Percentiles rank a stretch among this genome's conserved stretches.
These are phyloP conservation scores for Leptographium galeiforme DNA, from an alignment of 2,329 filamentous ascomycete species.

Conservation along the genomic window DNA sequence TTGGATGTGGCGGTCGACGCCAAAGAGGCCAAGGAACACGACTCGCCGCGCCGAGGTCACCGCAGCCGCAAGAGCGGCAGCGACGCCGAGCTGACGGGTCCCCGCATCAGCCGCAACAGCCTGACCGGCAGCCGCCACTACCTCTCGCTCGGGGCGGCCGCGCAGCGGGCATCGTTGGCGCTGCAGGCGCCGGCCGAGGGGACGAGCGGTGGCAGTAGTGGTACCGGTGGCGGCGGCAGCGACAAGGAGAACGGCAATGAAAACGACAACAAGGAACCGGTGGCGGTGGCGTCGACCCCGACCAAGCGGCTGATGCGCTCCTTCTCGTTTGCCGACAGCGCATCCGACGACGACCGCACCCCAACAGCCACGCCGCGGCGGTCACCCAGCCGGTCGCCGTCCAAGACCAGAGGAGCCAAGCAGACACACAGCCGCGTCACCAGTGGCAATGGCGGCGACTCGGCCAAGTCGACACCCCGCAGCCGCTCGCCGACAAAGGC, in stretches of 20 bases:
- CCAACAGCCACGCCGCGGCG: background rate
- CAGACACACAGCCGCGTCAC: background rate
- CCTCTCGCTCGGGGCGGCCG: slow-evolving; percentile 5
- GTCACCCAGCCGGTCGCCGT: background rate
- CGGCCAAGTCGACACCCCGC: background rate
- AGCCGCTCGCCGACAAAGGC: slow-evolving; percentile 10
- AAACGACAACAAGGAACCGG: background rate
- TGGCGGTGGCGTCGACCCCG: background rate
- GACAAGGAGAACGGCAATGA: slow-evolving; percentile 3
- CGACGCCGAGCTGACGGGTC: slow-evolving; percentile 4
- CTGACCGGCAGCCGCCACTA: slow-evolving; percentile 10
- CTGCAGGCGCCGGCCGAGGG: background rate
- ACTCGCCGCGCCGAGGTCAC: background rate
- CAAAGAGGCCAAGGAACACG: background rate
- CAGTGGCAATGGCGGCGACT: background rate
- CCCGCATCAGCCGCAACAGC: background rate
- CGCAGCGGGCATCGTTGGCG: background rate
- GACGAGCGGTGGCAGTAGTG: background rate
- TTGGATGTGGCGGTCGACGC: background rate
- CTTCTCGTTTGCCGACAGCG: background rate
- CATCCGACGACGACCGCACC: background rate
- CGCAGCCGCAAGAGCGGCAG: slow-evolving; percentile 8
- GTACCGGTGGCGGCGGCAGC: background rate
- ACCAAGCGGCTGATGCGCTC: background rate
- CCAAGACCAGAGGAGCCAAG: background rate